Base-by-base conservation (phyloP, 2,329 filamentous ascomycete genomes). In the Scedosporium boydii region DNA sequence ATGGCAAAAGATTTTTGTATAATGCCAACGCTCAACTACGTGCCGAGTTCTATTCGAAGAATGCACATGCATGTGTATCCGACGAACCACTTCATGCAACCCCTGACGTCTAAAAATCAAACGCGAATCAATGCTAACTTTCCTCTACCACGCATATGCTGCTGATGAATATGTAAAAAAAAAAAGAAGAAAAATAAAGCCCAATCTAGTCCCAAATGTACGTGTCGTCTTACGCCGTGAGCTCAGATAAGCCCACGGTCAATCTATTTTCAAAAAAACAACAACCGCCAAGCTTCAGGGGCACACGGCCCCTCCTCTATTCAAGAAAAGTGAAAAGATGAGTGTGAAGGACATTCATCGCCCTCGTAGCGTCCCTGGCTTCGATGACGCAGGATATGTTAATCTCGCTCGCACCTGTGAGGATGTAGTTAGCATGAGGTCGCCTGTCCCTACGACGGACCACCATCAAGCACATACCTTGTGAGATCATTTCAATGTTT, bases 401-500 rank as follows among this genome's bases (percentile, higher is more conserved):
- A 77, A 99, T 99, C 79, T 99, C 95, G 73, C 93, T 97, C 27
- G 95, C 95, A 70, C 93, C 92, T 96, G 21, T 41, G 2, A 1
- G 18, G 16, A 3, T 14, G n/a, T 3, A 58, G 23, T 58, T 21
- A 58, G 56, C 18, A 56, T 29, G 34, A 38, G 34, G 3, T 38
- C 6, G 9, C 34, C 10, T 38, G 1, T 3, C 34, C 34, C 2
- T 38, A 14, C 34, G 12, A 9, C 10, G 29, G 21, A 56, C 53
- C 53, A 51, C 6, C 23, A 26, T 56, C 23, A 14, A 23, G 16
- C 48, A 27, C 58, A 7, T 4, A 93, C 95, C 95, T 78, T 99
- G 95, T 26, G 91, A 96, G 68, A 99, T 99, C 95, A 99, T 99
- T 78, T 99, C 95, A 68, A 99, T 91, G 73, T 99, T 99, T 71